Percentiles rank a stretch among this genome's conserved stretches.
These are phyloP conservation scores for Hysterangium stoloniferum DNA, from an alignment of 768 basidiomycete species.

Conservation along the genomic window DNA sequence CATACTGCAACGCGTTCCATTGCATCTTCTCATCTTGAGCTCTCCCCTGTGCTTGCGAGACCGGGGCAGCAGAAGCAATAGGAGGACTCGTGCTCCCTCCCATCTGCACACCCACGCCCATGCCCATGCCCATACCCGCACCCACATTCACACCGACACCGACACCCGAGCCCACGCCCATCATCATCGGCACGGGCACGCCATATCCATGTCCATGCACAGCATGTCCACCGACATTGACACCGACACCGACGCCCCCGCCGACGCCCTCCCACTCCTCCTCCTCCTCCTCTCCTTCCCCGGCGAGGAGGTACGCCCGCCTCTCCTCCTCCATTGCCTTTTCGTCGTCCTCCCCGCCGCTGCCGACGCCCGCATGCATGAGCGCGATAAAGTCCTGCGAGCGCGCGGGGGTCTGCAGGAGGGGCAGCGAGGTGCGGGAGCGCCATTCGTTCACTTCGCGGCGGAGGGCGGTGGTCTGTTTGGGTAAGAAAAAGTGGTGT, in stretches of 20 bases:
- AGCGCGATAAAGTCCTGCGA: slow-evolving; percentile 67
- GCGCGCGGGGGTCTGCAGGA: slow-evolving; percentile 64
- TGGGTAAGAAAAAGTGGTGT: slow-evolving; percentile 40
- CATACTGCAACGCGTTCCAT: no score
- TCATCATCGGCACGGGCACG: neutral
- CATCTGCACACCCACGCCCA: neutral
- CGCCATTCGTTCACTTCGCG: slow-evolving; percentile 94
- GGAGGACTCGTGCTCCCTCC: neutral
- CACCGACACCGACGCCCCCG: neutral
- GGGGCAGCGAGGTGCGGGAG: slow-evolving; percentile 47
- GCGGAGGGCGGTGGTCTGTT: slow-evolving; percentile 80
- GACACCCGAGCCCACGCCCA: neutral
- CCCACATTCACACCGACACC: neutral
- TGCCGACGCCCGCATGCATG: slow-evolving; percentile 34
- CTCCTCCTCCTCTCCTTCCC: neutral
- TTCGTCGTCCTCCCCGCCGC: slow-evolving; percentile 17
- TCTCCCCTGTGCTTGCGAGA: neutral
- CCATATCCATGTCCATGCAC: neutral
- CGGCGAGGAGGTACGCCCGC: slow-evolving; percentile 13
- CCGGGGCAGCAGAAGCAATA: neutral
- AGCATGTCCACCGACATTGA: neutral
- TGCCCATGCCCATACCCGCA: neutral
- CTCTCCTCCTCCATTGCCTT: slow-evolving; percentile 18
- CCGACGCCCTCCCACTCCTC: neutral
- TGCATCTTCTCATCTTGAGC: no score